Base-by-base conservation (phyloP, 306 rosid species). In the Albizia julibrissin region DNA sequence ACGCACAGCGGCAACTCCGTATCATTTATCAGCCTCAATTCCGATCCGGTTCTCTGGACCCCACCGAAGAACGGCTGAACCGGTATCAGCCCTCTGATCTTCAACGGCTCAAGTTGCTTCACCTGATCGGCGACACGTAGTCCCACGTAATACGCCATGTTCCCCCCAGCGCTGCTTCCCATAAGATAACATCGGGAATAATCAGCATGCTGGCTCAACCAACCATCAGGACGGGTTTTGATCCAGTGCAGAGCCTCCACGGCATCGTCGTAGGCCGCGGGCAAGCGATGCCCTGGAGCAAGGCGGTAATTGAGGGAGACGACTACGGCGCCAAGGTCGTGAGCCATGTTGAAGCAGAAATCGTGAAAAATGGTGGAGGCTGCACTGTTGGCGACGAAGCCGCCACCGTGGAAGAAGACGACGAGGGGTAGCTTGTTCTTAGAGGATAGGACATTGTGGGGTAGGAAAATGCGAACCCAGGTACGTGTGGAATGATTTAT, bases 1-100 rank as follows among this genome's bases (percentile, higher is more conserved):
- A 29, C 86, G 12, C 74, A 71, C 7, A 64, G 81, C 3, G 89
- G 81, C 70, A 88, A 3, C 2, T 54, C 4, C 1, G 54, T 31
- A 19, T 90, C 82, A 3, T 84, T 58, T 15, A 0, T 67, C 39
- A 83, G 49, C 77, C 82, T 87, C 47, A 80, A 0, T 68, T 91
- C 92, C 1, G 91, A 91, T 0, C 46, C 39, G 3, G 76, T 78
- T 74, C 89, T 85, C 81, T 81, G 26, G 14, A 42, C 49, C 56
- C 88, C 89, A 24, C 95, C 89, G 14, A 89, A 91, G 56, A 66
- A 82, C 1, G 91, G 89, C 16, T 89, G 93, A 5, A 66, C 42
- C 79, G 88, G 8, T 84, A 91, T 81, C 33, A 91, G 50, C 72
- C 92, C 95, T 78, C 42, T 15, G 37, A 89, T 87, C 61, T 27